Conservation (phyloP, 176 grass and related monocot genomes). For the Phragmites australis region DNA sequence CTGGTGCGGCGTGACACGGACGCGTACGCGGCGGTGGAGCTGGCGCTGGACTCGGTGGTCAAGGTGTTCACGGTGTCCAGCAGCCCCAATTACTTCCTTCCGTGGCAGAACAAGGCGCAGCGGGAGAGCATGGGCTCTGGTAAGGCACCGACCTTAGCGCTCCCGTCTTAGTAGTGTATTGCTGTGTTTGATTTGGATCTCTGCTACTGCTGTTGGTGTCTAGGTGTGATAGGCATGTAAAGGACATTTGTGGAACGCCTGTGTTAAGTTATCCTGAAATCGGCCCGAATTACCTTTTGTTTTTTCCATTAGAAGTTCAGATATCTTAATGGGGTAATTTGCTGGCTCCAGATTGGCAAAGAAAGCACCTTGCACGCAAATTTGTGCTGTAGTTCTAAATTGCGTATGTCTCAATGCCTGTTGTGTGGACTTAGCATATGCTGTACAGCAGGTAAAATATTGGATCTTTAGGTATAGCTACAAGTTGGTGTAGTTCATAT, state of each 20-base stretch:
- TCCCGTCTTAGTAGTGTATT: background rate
- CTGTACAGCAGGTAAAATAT: background rate
- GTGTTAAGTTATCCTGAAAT: background rate
- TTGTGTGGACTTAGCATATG: background rate
- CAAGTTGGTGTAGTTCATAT: background rate
- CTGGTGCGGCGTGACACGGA: slow-evolving; percentile 63
- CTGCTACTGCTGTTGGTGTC: background rate
- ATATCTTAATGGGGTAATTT: background rate
- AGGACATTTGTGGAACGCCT: background rate
- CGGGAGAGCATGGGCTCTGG: slow-evolving; percentile 96
- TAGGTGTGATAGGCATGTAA: background rate
- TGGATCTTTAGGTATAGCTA: background rate
- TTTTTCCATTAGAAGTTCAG: background rate
- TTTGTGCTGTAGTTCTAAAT: background rate
- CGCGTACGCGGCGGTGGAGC: slow-evolving; percentile 79
- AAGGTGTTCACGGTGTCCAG: slow-evolving; percentile 98
- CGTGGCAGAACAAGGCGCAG: slow-evolving; percentile 99
- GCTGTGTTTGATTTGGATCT: slow-evolving; percentile 31
- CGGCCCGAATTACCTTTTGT: background rate
- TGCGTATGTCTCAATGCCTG: slow-evolving; percentile 2
- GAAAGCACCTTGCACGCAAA: background rate
- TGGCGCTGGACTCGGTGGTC: slow-evolving; percentile 92
- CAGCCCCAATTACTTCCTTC: slow-evolving; percentile 92
- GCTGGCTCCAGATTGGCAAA: background rate
- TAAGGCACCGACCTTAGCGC: slow-evolving; percentile 30